Percentiles rank a stretch among this genome's conserved stretches.
Evolutionary conservation across 805 yeast genomes (phyloP).

Genomic region (Lipomyces orientalis): DNA sequence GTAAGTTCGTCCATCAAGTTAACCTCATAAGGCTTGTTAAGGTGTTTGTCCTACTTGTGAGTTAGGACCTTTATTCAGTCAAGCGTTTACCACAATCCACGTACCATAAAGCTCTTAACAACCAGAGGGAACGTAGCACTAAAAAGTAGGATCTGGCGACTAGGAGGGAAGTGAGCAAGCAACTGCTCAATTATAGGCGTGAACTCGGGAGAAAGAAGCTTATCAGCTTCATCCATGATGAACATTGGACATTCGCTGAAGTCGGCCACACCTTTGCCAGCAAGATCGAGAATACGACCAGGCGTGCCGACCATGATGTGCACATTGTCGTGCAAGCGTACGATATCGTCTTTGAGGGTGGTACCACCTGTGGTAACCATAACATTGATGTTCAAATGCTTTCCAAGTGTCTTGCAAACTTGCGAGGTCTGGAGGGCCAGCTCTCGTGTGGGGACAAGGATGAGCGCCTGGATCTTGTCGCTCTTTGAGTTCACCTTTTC

Average conservation of each 20-base stretch:
- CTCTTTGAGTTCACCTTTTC: conserved; percentile 86
- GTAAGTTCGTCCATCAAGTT: conserved; percentile 98
- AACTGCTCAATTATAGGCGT: conserved; percentile 86
- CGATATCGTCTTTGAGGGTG: conserved; percentile 86
- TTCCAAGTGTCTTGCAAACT: conserved; percentile 93
- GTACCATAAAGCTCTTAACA: conserved; percentile 82
- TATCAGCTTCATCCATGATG: conserved; percentile 99
- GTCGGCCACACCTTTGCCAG: conserved; percentile 85
- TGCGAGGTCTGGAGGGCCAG: conserved; percentile 97
- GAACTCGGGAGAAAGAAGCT: conserved; percentile 90
- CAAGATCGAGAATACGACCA: conserved; percentile 94
- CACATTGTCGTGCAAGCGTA: conserved; percentile 90
- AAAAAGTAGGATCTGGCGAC: conserved; percentile 83
- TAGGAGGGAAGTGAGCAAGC: conserved; percentile 75
- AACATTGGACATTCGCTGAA: conserved; percentile 84
- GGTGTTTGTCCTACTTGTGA: conserved; percentile 61
- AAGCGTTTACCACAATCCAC: not conserved
- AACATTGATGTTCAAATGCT: conserved; percentile 80
- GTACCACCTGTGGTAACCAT: conserved; percentile 99
- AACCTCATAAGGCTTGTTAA: conserved; percentile 91
- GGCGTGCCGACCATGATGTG: conserved; percentile 97
- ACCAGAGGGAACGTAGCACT: conserved; percentile 96
- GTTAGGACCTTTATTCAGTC: not conserved
- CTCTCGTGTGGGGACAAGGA: conserved; percentile 97
- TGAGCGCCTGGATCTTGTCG: conserved; percentile 86